Conservation (phyloP, 2,329 filamentous ascomycete species). For the Xylaria digitata region DNA sequence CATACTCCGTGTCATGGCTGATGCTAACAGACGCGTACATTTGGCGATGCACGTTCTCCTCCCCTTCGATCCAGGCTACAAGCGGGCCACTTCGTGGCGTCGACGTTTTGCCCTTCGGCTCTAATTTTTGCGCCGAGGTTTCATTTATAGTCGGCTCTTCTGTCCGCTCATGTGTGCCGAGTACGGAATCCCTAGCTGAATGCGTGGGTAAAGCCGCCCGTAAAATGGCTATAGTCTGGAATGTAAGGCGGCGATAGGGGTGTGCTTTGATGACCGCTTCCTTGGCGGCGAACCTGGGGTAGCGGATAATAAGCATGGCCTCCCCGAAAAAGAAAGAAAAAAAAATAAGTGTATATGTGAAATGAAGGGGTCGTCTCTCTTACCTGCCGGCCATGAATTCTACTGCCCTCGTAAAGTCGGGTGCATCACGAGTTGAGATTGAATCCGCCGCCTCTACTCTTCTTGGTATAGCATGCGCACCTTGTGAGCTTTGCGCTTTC, state of each 20-base stretch:
- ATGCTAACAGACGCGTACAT: conserved; percentile 75
- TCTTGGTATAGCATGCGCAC: conserved; percentile 23
- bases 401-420: conserved; percentile 52
- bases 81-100: conserved; percentile 54
- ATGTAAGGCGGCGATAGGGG: conserved; percentile 66
- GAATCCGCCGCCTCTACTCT: too few relatives aligned
- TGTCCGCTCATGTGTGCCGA: background rate
- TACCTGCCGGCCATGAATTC: conserved; percentile 60
- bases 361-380: conserved; percentile 37
- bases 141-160: background rate
- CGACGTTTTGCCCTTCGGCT: background rate
- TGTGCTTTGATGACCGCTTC: conserved; percentile 81
- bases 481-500: conserved; percentile 3
- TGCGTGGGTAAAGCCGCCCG: background rate
- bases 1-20: conserved; percentile 88
- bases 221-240: conserved; percentile 65
- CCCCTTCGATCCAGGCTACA: conserved; percentile 53
- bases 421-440: conserved; percentile 13
- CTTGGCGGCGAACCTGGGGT: conserved; percentile 73
- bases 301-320: background rate
- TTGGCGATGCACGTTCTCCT: conserved; percentile 57
- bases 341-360: background rate
- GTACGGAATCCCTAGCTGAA: background rate
- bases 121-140: background rate
- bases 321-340: background rate